Conservation (phyloP, 2,329 filamentous ascomycete species). For the Colletotrichum falcatum region DNA sequence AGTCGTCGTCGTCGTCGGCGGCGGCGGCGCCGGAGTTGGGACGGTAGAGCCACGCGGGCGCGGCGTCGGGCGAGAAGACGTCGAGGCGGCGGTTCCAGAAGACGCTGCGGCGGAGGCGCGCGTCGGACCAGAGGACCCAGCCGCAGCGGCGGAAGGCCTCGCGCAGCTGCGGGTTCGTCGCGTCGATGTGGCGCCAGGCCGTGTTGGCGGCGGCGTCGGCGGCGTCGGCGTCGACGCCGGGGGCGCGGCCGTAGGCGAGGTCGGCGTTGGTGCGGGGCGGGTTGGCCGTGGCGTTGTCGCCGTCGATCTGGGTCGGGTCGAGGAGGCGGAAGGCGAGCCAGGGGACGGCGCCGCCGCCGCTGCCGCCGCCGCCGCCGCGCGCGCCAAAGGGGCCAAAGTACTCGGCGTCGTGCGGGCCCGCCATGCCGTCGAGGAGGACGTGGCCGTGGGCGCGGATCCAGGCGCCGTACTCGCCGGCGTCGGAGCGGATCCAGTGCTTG, state of each 20-base stretch:
- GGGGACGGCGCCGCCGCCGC: not conserved
- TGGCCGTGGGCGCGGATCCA: conserved; percentile 2
- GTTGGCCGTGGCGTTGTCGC: no score
- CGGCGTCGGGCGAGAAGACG: not conserved
- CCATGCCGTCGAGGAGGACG: not conserved
- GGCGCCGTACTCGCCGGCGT: not conserved
- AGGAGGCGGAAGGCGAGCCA: not conserved
- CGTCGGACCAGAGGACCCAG: conserved; percentile 27
- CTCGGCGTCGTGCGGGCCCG: not conserved
- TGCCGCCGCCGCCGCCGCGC: no score
- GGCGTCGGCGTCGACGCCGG: no score
- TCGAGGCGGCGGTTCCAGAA: conserved; percentile 18
- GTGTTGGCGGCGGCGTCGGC: not conserved
- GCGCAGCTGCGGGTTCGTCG: not conserved
- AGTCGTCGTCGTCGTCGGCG: not conserved
- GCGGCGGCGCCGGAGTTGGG: not conserved
- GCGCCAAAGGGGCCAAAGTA: not conserved
- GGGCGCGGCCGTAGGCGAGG: not conserved
- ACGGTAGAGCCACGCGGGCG: not conserved
- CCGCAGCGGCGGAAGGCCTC: conserved; percentile 14
- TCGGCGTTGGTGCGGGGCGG: not conserved
- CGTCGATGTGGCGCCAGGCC: conserved; percentile 7
- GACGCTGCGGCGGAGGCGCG: not conserved
- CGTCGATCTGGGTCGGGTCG: not conserved
- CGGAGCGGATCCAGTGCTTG: not conserved